These are phyloP conservation scores for Saturnispora serradocipensis DNA, from an alignment of 805 yeast genomes.

Conservation along the genomic window DNA sequence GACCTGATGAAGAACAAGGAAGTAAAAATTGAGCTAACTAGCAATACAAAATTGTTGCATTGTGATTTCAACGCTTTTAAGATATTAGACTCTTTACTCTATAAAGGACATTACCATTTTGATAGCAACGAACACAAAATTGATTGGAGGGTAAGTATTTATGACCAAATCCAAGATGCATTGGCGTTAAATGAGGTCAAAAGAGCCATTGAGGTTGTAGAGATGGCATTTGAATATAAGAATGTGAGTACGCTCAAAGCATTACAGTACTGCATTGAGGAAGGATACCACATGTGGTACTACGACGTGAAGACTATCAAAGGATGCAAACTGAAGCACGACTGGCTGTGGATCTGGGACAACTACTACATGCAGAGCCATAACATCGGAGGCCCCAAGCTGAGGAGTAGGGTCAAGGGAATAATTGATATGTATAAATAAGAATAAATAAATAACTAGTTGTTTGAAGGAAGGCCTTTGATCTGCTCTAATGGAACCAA, in stretches of 20 bases:
- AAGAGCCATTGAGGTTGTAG: not conserved
- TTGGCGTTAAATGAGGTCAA: not conserved
- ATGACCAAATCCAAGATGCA: not conserved
- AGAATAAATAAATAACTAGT: slow-evolving; percentile 1
- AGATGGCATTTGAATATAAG: not conserved
- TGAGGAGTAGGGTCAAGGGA: not conserved
- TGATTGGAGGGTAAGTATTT: not conserved
- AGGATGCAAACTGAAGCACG: not conserved
- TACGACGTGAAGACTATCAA: not conserved
- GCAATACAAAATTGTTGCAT: not conserved
- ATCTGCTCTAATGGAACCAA: slow-evolving; percentile 45
- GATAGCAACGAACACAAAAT: not conserved
- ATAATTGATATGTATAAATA: not conserved
- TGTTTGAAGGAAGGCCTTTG: slow-evolving; percentile 20
- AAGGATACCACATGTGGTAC: slow-evolving; percentile 1
- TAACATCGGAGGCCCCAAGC: slow-evolving; percentile 3
- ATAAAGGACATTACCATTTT: not conserved
- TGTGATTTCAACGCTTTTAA: not conserved
- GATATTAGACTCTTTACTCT: not conserved
- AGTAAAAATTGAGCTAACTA: not conserved
- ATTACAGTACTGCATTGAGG: not conserved
- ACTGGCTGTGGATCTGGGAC: slow-evolving; percentile 10
- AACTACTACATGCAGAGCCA: slow-evolving; percentile 3
- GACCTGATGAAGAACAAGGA: not conserved
- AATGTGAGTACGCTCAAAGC: not conserved